Evolutionary conservation across 2,329 filamentous ascomycete species (phyloP), one percentile per base, ranked within the genome.

Genomic region (Ustilaginoidea virens): DNA sequence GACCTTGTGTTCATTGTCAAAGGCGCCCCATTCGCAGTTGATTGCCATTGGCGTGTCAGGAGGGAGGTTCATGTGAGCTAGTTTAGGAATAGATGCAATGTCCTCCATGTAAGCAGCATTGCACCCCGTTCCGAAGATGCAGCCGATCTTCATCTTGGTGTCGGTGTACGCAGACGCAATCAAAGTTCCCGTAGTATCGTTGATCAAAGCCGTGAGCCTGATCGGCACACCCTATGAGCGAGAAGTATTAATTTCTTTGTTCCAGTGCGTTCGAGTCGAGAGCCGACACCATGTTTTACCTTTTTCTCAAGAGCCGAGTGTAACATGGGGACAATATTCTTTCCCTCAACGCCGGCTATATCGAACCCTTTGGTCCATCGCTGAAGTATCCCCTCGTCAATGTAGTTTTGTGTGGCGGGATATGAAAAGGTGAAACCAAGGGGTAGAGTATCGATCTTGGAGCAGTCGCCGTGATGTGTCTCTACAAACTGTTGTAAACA

Each of bases 51-150:
- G 83, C 35, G 74, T 74, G 36, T 90, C 75, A 1, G 82, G 63
- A 28, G 85, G 80, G 21, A 96, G 69, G 46, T 92, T 90, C 65
- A 92, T 70, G 58, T 94, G 74, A 8, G 80, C 82, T 31, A 98
- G 72, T 66, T 98, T 98, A 39, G 86, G 87, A 39, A 98, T 83
- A 9, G 78, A 81, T 39, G 83, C 85, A 39, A 73, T 81, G 46
- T 92, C 60, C 57, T 98, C 90, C 80, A 98, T 92, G 61, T 98
- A 98, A 22, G 90, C 90, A 23, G 87, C 90, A 47, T 98, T 98
- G 61, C 90, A 94, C 34, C 90, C 90, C 9, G 90, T 98, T 44
- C 90, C 90, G 46, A 98, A 98, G 49, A 98, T 98, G 56, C 87
- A 94, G 32, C 90, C 90, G 45, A 96, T 90, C 58, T 75, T 85